These are phyloP conservation scores for Penicillium argentinense DNA, from an alignment of 495 filamentous ascomycete genomes.

Conservation along the genomic window DNA sequence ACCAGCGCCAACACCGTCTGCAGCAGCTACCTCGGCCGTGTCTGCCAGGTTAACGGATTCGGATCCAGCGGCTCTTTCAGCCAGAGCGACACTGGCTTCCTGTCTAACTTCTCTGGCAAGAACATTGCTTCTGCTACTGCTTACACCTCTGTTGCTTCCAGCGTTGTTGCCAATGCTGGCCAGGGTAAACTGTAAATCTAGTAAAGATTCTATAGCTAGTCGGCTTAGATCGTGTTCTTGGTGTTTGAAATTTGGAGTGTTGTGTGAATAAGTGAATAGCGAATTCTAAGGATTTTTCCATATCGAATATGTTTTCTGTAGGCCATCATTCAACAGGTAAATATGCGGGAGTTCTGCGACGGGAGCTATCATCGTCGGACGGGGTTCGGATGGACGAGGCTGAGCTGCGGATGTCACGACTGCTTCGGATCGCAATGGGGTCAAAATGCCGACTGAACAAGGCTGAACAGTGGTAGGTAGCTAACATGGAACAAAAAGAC, in stretches of 20 bases:
- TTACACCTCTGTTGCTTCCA: conserved; percentile 31
- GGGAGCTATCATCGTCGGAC: too few relatives aligned
- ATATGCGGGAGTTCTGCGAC: too few relatives aligned
- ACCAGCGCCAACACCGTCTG: conserved; percentile 38
- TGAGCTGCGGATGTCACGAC: too few relatives aligned
- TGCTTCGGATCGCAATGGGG: too few relatives aligned
- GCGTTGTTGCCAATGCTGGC: conserved; percentile 31
- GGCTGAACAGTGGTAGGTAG: too few relatives aligned
- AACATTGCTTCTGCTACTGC: conserved; percentile 44
- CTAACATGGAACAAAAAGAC: too few relatives aligned
- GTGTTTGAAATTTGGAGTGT: background rate
- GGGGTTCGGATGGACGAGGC: too few relatives aligned
- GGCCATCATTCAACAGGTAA: too few relatives aligned
- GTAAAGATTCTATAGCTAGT: background rate
- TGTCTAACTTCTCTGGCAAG: conserved; percentile 51
- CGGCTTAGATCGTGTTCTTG: background rate
- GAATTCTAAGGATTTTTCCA: too few relatives aligned
- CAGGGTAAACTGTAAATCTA: conserved; percentile 33
- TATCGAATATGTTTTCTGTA: too few relatives aligned
- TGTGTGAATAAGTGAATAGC: background rate
- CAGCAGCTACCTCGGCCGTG: conserved; percentile 41
- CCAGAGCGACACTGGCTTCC: conserved; percentile 39
- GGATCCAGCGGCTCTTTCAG: conserved; percentile 41
- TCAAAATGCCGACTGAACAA: too few relatives aligned
- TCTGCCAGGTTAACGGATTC: conserved; percentile 48